Evolutionary conservation across 805 yeast genomes (phyloP), one percentile per base, ranked within the genome.

Genomic region (Wickerhamiella galacta): DNA sequence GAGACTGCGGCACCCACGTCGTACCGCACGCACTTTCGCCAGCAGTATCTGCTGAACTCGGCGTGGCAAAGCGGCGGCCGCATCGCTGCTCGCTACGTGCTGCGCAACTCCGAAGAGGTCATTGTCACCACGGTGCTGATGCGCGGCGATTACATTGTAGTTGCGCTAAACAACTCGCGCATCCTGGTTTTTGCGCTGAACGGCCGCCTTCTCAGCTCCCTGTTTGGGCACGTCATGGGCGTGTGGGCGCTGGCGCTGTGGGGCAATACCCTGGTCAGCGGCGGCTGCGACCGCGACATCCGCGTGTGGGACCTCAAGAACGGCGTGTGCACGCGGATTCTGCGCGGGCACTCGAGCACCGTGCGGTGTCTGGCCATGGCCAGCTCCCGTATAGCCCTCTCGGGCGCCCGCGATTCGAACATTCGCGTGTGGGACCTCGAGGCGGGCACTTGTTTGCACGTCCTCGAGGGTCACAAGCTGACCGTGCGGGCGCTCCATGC

Each of bases 201-300:
- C 38, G 64, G 65, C 22, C 42, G 51, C 29, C 46, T 58, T 31
- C 45, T 85, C n/a, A 64, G 95, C 40, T 83, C 95, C 0, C 93
- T 87, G 49, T 82, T 81, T 57, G 98, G 98, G 4, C 98, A 90
- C 52, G 82, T 90, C 32, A 94, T 83, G 64, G 98, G 96, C 25
- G 94, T 90, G 10, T 87, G 96, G 95, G 85, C 93, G 20, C 75
- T 90, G 39, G 77, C 85, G 27, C 81, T 94, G 1, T 82, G 76
- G 57, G 95, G 93, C 27, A 72, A 83, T 48, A 76, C 87, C 46
- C 68, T 87, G 42, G 94, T 87, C 15, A 75, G 92, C 22, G 96
- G 96, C 23, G 82, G 93, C 14, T 95, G 96, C 43, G 98, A 87
- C 57, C 69, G 95, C 49, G 85, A 94, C 24, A 93, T 87, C 16